Evolutionary conservation across 192 early-diverging fungal genomes (phyloP).

Genomic region (Irineochytrium annulatum): DNA sequence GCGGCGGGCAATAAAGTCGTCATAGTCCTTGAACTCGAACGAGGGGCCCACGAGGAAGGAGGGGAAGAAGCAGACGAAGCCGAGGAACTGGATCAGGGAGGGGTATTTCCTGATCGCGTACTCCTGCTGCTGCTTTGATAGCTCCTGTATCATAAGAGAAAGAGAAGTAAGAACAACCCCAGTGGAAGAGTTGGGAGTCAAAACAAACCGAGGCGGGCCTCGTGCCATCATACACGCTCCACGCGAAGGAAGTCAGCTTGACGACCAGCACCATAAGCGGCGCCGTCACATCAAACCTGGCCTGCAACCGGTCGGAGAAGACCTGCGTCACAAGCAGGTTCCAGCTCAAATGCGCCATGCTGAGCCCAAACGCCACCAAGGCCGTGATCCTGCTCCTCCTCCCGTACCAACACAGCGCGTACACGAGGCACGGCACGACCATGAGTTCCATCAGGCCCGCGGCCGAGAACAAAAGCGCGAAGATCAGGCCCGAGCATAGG

Average conservation of each 20-base stretch:
- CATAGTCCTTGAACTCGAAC: slow-evolving; percentile 46
- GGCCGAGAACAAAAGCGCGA: slow-evolving; percentile 31
- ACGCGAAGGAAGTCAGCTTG: slow-evolving; percentile 85
- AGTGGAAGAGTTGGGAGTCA: too few relatives aligned
- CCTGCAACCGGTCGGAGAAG: slow-evolving; percentile 35
- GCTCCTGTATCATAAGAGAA: slow-evolving; percentile 33
- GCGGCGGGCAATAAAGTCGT: slow-evolving; percentile 20
- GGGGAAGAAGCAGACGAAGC: slow-evolving; percentile 87
- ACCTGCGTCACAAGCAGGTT: slow-evolving; percentile 28
- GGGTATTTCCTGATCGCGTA: slow-evolving; percentile 63
- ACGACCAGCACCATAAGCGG: slow-evolving; percentile 96
- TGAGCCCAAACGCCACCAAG: slow-evolving; percentile 26
- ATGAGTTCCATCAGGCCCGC: slow-evolving; percentile 33
- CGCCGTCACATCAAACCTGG: slow-evolving; percentile 77
- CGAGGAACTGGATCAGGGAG: slow-evolving; percentile 63
- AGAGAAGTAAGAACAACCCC: slow-evolving; percentile 9
- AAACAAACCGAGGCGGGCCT: slow-evolving; percentile 27
- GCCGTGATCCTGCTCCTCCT: slow-evolving; percentile 23
- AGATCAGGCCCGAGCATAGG: slow-evolving; percentile 23
- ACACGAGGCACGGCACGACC: slow-evolving; percentile 19
- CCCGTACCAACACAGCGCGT: slow-evolving; percentile 4
- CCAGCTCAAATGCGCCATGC: slow-evolving; percentile 32
- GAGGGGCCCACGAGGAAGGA: slow-evolving; percentile 67
- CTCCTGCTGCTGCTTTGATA: slow-evolving; percentile 63
- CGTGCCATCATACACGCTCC: slow-evolving; percentile 75